phyloP scores from a whole-genome alignment of 1,139 yeast species.

The Magnusiomyces ingens region DNA sequence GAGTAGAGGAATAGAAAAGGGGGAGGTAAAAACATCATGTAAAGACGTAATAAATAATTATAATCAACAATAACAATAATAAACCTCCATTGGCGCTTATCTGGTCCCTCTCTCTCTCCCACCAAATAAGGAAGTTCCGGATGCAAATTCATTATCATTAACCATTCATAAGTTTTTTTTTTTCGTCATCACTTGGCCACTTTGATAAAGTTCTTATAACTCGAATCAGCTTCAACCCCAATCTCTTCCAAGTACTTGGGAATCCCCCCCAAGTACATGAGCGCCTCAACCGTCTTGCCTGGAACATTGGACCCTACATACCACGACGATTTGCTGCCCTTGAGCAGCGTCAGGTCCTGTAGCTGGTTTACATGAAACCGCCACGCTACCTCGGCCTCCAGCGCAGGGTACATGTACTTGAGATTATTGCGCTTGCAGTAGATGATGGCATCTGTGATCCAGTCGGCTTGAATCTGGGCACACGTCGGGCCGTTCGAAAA shows the following conservation, averaged over 20 bases:
- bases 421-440: conserved; percentile 16
- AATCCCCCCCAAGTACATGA: conserved; percentile 25
- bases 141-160: too few relatives aligned
- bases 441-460: conserved; percentile 21
- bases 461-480: conserved; percentile 24
- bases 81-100: too few relatives aligned
- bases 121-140: too few relatives aligned
- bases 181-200: conserved; percentile 1
- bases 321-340: conserved; percentile 21
- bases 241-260: conserved; percentile 19
- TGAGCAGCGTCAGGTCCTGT: conserved; percentile 11
- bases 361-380: conserved; percentile 13
- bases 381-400: conserved; percentile 12
- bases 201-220: conserved; percentile 12
- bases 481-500: conserved; percentile 30
- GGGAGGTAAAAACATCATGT: too few relatives aligned
- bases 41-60: too few relatives aligned
- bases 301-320: conserved; percentile 30
- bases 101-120: too few relatives aligned
- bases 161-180: too few relatives aligned
- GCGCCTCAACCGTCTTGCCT: conserved; percentile 26
- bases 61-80: too few relatives aligned
- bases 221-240: conserved; percentile 15
- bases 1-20: too few relatives aligned
- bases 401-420: conserved; percentile 17